Evolutionary conservation across 1,284 basidiomycete genomes (phyloP).

Genomic region (Jaminaea rosea): DNA sequence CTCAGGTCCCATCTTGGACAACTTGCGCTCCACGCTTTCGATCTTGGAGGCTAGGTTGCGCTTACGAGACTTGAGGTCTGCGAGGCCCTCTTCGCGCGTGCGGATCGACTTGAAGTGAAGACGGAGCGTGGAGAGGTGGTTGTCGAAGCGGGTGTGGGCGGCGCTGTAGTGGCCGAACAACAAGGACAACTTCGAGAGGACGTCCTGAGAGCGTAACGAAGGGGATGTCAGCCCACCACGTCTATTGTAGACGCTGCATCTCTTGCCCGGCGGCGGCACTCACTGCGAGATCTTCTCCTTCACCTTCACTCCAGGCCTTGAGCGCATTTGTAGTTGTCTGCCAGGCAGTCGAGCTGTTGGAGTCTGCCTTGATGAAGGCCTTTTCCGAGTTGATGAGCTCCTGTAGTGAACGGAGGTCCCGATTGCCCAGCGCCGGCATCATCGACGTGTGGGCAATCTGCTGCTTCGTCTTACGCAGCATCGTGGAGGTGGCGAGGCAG

Average conservation of each 20-base stretch:
- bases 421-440: slow-evolving; percentile 62
- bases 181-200: slow-evolving; percentile 62
- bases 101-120: slow-evolving; percentile 58
- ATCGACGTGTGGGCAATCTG: slow-evolving; percentile 71
- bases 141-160: slow-evolving; percentile 64
- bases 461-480: slow-evolving; percentile 40
- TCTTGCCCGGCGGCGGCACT: slow-evolving; percentile 32
- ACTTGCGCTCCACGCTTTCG: slow-evolving; percentile 78
- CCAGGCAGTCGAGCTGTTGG: slow-evolving; percentile 60
- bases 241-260: not conserved
- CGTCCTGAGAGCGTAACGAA: slow-evolving; percentile 56
- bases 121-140: slow-evolving; percentile 65
- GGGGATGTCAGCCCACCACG: not conserved
- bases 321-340: slow-evolving; percentile 66
- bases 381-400: slow-evolving; percentile 85
- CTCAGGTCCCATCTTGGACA: slow-evolving; percentile 77
- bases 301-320: slow-evolving; percentile 67
- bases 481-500: too few relatives aligned
- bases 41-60: slow-evolving; percentile 63
- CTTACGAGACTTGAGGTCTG: slow-evolving; percentile 65
- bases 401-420: slow-evolving; percentile 70
- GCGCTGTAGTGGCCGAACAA: slow-evolving; percentile 63
- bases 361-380: slow-evolving; percentile 63
- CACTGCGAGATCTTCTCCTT: slow-evolving; percentile 78
- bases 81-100: slow-evolving; percentile 72